phyloP scores from a whole-genome alignment of 2,329 filamentous ascomycete genomes.

The Colletotrichum ledebouriae region DNA sequence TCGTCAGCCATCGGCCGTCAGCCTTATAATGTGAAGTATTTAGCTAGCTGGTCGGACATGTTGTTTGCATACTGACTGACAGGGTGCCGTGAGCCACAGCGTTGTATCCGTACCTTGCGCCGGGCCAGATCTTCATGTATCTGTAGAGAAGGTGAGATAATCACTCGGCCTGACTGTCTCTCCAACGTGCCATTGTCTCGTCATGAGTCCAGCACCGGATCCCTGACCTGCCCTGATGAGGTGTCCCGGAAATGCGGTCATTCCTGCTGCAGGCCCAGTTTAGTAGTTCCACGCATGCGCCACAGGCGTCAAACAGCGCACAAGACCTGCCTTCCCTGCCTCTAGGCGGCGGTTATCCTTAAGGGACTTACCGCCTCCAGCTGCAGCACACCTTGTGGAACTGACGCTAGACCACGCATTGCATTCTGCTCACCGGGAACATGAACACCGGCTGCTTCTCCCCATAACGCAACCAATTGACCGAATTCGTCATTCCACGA shows the following conservation, averaged over 20 bases:
- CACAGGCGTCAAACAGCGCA: constrained; percentile 26
- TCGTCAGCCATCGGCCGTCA: background rate
- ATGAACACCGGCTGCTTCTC: constrained; percentile 16
- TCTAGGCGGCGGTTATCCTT: background rate
- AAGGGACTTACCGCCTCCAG: background rate
- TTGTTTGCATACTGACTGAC: background rate
- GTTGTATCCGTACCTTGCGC: background rate
- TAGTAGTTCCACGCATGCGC: constrained; percentile 29
- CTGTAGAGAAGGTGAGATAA: too few relatives aligned
- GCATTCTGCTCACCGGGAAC: constrained; percentile 10
- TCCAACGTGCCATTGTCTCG: constrained; percentile 5
- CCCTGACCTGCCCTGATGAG: constrained; percentile 13
- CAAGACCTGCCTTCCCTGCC: background rate
- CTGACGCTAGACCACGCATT: background rate
- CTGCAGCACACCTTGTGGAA: constrained; percentile 9
- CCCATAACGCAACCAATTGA: constrained; percentile 27
- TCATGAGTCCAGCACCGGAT: constrained; percentile 3
- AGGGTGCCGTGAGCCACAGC: background rate
- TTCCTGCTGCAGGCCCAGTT: constrained; percentile 25
- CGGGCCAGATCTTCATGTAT: background rate
- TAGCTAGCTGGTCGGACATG: background rate
- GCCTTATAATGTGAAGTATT: background rate
- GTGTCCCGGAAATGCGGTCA: constrained; percentile 31
- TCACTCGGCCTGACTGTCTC: background rate
- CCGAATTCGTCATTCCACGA: constrained; percentile 26